Base-by-base conservation (phyloP, 2,329 filamentous ascomycete species). In the Aspergillus tubingensis region DNA sequence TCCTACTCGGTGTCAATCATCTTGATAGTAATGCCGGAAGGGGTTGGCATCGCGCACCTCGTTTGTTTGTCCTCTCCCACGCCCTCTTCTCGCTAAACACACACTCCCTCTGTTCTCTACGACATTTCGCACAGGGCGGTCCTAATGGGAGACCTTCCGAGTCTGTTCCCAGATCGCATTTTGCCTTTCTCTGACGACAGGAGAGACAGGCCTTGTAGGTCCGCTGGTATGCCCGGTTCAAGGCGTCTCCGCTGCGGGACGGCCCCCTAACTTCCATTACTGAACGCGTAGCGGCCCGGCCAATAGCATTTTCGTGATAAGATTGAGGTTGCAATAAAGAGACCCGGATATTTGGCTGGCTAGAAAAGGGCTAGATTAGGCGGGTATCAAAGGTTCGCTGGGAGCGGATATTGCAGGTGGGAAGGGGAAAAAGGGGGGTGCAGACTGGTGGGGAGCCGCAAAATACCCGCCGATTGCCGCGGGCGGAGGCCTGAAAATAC, bases 201-300 rank as follows among this genome's bases (percentile, higher is more conserved):
- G 81, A 78, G 59, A 83, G 78, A 68, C 82, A 84, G 21, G 82
- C 82, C 70, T 84, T 83, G 78, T 84, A 84, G 39, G 81, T 81
- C 62, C 81, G 81, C 70, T 83, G 80, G 68, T 81, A 82, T 54
- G 68, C 67, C 54, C 71, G 72, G 56, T 71, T 80, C 73, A 64
- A 68, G 49, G 57, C 50, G 41, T 62, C 58, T 52, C 60, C 52
- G 44, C 57, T 48, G 52, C 63, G 62, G 43, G 63, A 64, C 30
- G 53, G 55, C 19, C 58, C 65, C 53, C 67, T 64, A 17, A 61
- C 62, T 50, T 70, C 68, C 68, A 70, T 70, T 19, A 39, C 62
- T 43, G 38, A 59, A 43, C 32, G 54, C 36, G 32, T 17, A 10
- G 30, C 8, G 32, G 19, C 38, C 43, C 48, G 48, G 54, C 65